Percentiles rank a stretch among this genome's conserved stretches.
phyloP scores from a whole-genome alignment of 2,329 filamentous ascomycete genomes.

The Paracorniculantispora psalliotae region DNA sequence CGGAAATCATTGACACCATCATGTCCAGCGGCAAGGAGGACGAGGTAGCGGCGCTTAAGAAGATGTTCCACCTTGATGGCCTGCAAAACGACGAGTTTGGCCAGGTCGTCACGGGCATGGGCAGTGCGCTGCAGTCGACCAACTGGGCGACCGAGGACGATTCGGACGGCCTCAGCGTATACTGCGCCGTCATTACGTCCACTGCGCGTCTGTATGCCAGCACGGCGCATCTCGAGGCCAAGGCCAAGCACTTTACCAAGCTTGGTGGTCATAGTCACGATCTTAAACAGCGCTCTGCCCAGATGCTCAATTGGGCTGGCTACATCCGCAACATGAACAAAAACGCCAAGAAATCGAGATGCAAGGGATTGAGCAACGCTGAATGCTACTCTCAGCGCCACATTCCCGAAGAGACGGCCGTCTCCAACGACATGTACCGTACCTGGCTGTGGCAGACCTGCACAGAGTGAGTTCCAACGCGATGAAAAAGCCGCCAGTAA shows the following conservation, averaged over 20 bases:
- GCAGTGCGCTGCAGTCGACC: conserved; percentile 40
- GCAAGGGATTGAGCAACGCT: conserved; percentile 21
- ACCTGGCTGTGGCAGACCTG: conserved; percentile 52
- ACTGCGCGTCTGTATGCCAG: conserved; percentile 36
- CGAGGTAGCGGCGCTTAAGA: conserved; percentile 35
- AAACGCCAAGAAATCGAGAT: conserved; percentile 18
- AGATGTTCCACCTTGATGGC: conserved; percentile 29
- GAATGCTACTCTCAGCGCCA: conserved; percentile 29
- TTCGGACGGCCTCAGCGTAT: conserved; percentile 37
- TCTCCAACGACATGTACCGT: conserved; percentile 25
- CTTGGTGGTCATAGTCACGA: conserved; percentile 35
- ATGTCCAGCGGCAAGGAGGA: conserved; percentile 34
- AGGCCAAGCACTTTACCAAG: conserved; percentile 35
- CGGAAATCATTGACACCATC: conserved; percentile 47
- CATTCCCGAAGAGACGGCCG: conserved; percentile 17
- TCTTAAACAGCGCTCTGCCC: conserved; percentile 28
- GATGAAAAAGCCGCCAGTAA: neutral
- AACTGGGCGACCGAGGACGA: conserved; percentile 51
- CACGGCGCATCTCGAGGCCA: conserved; percentile 30
- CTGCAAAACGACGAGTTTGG: conserved; percentile 39
- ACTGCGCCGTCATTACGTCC: conserved; percentile 44
- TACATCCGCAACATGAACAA: conserved; percentile 32
- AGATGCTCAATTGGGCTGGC: conserved; percentile 50
- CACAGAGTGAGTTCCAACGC: conserved; percentile 39
- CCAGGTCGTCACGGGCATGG: conserved; percentile 34